Evolutionary conservation across 202 grass and related monocot species (phyloP).

Genomic region (Bolboschoenoplectus hybrid): DNA sequence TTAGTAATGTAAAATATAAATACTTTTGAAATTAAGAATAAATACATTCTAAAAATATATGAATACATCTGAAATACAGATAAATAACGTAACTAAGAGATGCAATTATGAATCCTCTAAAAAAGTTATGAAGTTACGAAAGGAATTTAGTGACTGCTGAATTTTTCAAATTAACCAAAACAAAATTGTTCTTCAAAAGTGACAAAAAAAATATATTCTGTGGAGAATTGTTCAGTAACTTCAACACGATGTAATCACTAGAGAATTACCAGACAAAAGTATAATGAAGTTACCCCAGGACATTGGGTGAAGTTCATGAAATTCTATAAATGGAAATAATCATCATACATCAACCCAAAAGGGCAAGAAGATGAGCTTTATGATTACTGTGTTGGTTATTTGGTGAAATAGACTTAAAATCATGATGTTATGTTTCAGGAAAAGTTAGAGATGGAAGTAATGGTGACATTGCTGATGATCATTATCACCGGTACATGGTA

Average conservation of each 20-base stretch:
- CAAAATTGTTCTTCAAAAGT: not conserved
- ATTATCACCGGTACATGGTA: conserved; percentile 70
- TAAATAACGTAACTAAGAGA: no score
- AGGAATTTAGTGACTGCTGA: not conserved
- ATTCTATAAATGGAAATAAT: not conserved
- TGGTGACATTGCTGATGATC: conserved; percentile 56
- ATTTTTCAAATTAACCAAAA: not conserved
- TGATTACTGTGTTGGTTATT: not conserved
- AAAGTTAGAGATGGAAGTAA: conserved; percentile 56
- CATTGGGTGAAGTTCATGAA: not conserved
- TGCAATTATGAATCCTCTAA: no score
- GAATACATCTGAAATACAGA: no score
- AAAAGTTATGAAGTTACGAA: no score
- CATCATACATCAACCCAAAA: not conserved
- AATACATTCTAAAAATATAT: no score
- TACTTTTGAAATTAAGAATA: no score
- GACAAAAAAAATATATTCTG: not conserved
- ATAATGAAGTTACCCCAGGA: not conserved
- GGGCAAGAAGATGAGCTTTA: not conserved
- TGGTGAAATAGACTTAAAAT: conserved; percentile 4
- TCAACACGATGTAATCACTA: not conserved
- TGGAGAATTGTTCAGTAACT: not conserved
- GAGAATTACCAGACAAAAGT: not conserved
- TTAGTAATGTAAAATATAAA: no score
- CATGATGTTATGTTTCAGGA: conserved; percentile 34